Percentiles rank a stretch among this genome's conserved stretches.
Conservation (phyloP, 2,329 filamentous ascomycete species). For the Cytospora schulzeri region DNA sequence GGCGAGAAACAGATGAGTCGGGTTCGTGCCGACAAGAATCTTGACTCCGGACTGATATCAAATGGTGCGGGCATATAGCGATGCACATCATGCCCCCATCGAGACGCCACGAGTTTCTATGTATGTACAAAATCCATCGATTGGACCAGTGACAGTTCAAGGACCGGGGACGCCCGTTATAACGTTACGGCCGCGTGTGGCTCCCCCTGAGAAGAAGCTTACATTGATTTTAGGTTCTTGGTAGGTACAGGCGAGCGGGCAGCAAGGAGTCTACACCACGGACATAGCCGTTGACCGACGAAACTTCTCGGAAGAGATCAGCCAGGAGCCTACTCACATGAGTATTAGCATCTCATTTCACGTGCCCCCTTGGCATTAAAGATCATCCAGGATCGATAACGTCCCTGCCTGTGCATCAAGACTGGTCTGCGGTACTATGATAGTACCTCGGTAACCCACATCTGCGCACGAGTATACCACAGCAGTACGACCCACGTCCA, state of each 20-base stretch:
- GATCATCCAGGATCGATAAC: not conserved
- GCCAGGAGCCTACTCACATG: not conserved
- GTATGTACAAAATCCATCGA: not conserved
- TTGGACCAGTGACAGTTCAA: not conserved
- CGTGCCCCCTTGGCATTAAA: not conserved
- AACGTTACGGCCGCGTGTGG: no score
- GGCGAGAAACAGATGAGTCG: not conserved
- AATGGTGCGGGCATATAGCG: not conserved
- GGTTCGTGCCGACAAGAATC: not conserved
- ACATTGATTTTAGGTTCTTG: not conserved
- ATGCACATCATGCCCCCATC: not conserved
- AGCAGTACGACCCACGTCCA: not conserved
- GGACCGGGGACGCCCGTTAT: not conserved
- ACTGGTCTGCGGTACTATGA: not conserved
- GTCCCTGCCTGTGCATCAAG: not conserved
- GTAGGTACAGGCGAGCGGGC: not conserved
- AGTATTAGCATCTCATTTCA: not conserved
- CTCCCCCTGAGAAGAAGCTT: not conserved
- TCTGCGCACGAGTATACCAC: not conserved
- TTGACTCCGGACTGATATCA: not conserved
- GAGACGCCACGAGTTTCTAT: not conserved
- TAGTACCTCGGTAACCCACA: not conserved
- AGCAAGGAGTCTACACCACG: not conserved
- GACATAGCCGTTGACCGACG: not conserved
- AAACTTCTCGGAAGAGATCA: not conserved